Percentiles rank a stretch among this genome's conserved stretches.
phyloP scores from a whole-genome alignment of 176 grass and related monocot genomes.

The Olyra latifolia region DNA sequence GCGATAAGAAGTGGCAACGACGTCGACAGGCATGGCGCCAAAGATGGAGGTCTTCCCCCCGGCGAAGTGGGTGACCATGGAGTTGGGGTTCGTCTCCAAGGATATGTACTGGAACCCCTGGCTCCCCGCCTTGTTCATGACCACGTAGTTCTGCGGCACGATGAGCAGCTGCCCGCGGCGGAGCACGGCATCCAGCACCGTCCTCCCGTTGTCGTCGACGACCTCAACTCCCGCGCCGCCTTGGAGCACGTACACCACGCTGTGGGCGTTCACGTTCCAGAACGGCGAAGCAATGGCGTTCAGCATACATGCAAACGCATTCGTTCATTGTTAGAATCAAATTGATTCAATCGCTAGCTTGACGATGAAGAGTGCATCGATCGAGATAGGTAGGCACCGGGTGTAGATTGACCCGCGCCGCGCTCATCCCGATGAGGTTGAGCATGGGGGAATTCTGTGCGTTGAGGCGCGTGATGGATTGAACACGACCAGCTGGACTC shows the following conservation, averaged over 20 bases:
- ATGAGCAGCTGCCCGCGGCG: background rate
- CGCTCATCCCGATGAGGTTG: background rate
- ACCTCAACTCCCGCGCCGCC: background rate
- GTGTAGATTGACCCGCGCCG: background rate
- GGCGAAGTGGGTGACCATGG: background rate
- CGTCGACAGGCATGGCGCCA: background rate
- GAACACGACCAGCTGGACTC: too few relatives aligned
- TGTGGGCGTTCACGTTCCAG: background rate
- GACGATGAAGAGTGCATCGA: too few relatives aligned
- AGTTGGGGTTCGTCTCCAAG: background rate
- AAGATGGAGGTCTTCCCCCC: background rate
- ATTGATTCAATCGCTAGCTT: too few relatives aligned
- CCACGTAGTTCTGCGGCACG: background rate
- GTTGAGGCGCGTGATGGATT: background rate
- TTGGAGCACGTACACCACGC: background rate
- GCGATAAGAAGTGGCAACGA: background rate
- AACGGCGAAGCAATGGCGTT: too few relatives aligned
- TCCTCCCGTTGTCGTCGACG: background rate
- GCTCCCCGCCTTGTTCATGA: background rate
- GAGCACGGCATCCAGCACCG: background rate
- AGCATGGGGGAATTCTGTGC: background rate
- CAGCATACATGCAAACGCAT: too few relatives aligned
- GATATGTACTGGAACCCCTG: constrained; percentile 8
- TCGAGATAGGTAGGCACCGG: background rate
- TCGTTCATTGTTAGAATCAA: too few relatives aligned